Evolutionary conservation across 2,329 filamentous ascomycete genomes (phyloP).

Genomic region (Rutstroemia sp.): DNA sequence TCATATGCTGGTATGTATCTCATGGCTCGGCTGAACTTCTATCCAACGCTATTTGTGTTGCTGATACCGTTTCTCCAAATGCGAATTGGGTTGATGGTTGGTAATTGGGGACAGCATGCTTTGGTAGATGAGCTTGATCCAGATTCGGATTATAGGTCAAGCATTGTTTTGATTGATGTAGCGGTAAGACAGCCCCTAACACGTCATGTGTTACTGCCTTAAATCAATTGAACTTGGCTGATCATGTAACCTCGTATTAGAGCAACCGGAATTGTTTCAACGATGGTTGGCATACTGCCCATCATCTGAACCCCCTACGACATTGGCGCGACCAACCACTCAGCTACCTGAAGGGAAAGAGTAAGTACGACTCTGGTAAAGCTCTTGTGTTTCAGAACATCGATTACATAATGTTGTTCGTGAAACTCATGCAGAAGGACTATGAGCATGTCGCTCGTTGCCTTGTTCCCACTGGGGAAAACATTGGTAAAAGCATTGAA

Average conservation of each 20-base stretch:
- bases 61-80: conserved; percentile 59
- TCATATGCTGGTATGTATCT: conserved; percentile 50
- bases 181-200: conserved; percentile 44
- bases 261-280: conserved; percentile 79
- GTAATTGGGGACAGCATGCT: conserved; percentile 80
- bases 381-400: conserved; percentile 76
- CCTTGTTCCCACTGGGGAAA: conserved; percentile 66
- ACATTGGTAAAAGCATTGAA: conserved; percentile 57
- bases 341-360: conserved; percentile 63
- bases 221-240: conserved; percentile 5
- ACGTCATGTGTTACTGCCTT: not conserved
- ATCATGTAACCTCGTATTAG: conserved; percentile 33
- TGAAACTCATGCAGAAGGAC: conserved; percentile 61
- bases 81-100: conserved; percentile 68
- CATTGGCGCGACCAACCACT: conserved; percentile 78
- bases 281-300: conserved; percentile 75
- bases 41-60: conserved; percentile 51
- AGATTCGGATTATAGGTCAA: conserved; percentile 70
- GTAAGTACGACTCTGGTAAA: conserved; percentile 55
- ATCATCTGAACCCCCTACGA: conserved; percentile 69
- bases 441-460: conserved; percentile 63
- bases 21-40: conserved; percentile 42
- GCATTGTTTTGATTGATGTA: conserved; percentile 73
- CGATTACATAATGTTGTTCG: conserved; percentile 70
- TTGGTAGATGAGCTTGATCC: conserved; percentile 70